Base-by-base conservation (phyloP, 495 filamentous ascomycete genomes). In the Acidomyces sp. region DNA sequence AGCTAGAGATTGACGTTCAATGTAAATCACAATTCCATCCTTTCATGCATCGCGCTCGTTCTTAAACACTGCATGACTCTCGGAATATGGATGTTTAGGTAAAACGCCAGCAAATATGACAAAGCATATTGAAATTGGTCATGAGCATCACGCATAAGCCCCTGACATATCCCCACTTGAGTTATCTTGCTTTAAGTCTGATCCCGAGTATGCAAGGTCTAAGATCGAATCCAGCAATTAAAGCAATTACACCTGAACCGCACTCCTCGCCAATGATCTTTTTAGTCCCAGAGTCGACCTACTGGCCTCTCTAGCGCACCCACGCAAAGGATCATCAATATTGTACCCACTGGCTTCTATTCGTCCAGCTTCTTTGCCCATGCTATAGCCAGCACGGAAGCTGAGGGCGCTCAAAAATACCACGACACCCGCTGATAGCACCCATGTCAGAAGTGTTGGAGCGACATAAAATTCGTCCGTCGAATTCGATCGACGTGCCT, bases 311-410 rank as follows among this genome's bases (percentile, higher is more conserved):
- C 46, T 32, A 34, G 40, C 46, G 44, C 46, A 41, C 4, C 40
- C 37, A 12, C 19, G 2, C n/a, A 36, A 6, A 40, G 16, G 21
- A n/a, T 28, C 23, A 11, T 46, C 36, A 32, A 4, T 34, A 15
- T 36, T 23, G 16, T 1, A 45, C 11, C 30, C 42, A 31, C 2
- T 41, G 3, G 65, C 65, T 54, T 90, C 84, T 19, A 77, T 63
- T 21, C 74, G 68, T 0, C 84, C 85, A 1, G 84, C 81, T 53
- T 93, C 85, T 18, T 74, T 69, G 9, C 90, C 90, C 13, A 93
- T 73, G 9, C 82, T 82, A 53, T 93, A 96, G 0, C 90, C 90
- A 0, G 90, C 90, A 0, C 85, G 82, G 53, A 96, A 97, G 42
- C 85, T 87, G 35, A 95, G 77, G 1, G 88, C 90, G 2, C 80